These are phyloP conservation scores for Rosa rugosa DNA, from an alignment of 306 rosid species.

Conservation along the genomic window DNA sequence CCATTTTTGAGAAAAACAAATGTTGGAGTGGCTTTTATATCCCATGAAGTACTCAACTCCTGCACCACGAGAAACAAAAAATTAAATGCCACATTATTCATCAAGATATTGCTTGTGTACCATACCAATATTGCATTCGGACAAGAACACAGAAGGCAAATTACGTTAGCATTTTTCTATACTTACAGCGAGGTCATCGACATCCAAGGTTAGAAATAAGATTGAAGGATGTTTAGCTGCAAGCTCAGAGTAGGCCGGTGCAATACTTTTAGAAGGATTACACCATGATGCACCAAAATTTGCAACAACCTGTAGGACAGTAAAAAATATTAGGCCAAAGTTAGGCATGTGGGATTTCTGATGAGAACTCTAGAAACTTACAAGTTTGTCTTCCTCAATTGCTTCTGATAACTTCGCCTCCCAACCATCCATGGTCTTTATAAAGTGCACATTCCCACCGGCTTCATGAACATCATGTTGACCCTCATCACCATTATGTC, in stretches of 20 bases:
- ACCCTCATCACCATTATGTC: slow-evolving; percentile 19
- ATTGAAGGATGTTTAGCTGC: slow-evolving; percentile 68
- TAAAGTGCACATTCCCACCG: slow-evolving; percentile 59
- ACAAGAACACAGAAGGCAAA: background rate
- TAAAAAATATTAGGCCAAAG: background rate
- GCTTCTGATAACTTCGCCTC: slow-evolving; percentile 74
- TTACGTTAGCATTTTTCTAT: background rate
- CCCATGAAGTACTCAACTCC: slow-evolving; percentile 83
- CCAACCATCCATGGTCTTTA: slow-evolving; percentile 66
- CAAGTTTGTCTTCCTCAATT: slow-evolving; percentile 60
- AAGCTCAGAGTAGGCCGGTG: slow-evolving; percentile 57
- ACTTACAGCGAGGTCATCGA: slow-evolving; percentile 72
- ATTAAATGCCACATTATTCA: background rate
- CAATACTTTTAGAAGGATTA: slow-evolving; percentile 65
- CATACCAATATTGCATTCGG: background rate
- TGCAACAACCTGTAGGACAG: slow-evolving; percentile 58
- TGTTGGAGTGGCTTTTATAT: slow-evolving; percentile 85
- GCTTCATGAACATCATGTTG: slow-evolving; percentile 37
- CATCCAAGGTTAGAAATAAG: slow-evolving; percentile 68
- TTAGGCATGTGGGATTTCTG: background rate
- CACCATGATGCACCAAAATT: slow-evolving; percentile 90
- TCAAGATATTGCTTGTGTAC: background rate
- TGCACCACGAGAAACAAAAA: slow-evolving; percentile 22
- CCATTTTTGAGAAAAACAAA: slow-evolving; percentile 80
- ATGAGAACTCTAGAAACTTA: slow-evolving; percentile 36